Base-by-base conservation (phyloP, 108 stramenopile genomes). In the Bacterosira constricta region DNA sequence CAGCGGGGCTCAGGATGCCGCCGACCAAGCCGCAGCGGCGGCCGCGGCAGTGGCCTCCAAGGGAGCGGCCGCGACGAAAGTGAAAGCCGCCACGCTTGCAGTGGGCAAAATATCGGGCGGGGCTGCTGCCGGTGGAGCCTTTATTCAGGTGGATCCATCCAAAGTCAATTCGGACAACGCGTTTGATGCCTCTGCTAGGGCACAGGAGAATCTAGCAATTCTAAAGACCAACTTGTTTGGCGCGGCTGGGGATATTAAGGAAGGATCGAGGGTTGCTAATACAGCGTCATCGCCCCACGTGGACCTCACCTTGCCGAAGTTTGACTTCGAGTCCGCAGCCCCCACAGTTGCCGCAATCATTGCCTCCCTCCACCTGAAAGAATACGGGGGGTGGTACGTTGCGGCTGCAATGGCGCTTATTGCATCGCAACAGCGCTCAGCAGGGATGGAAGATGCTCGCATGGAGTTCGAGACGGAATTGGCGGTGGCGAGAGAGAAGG, bases 311-410 rank as follows among this genome's bases (percentile, higher is more conserved):
- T 35, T 60, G 29, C 49, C 58, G 37, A 42, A 35, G 9, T 9
- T 62, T 29, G 61, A 62, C 38, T 39, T 29, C 23, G 29, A 37
- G 1, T 49, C 44, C 21, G 50, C 54, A 18, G 37, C 63, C 36
- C 26, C 68, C 37, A 18, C 39, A 30, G 21, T 75, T 45, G 54
- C 44, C 39, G 47, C 68, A 23, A 47, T 70, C 31, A 25, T 77
- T 12, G 68, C 69, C 47, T 70, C 76, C 23, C 76, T 77, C 45
- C 76, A 77, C 46, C 41, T 77, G 15, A 46, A 65, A 50, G 68
- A 77, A 68, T 77, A 70, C 57, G 76, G 76, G 1, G 76, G 76
- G 18, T 77, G 76, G 76, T 77, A 77, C 38, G 63, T 41, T 21
- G 76, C 76, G 20, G 63, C 51, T 50, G 68, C 41, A 0, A 64